phyloP scores from a whole-genome alignment of 2,329 filamentous ascomycete species.

The Hirsutella minnesotensis region DNA sequence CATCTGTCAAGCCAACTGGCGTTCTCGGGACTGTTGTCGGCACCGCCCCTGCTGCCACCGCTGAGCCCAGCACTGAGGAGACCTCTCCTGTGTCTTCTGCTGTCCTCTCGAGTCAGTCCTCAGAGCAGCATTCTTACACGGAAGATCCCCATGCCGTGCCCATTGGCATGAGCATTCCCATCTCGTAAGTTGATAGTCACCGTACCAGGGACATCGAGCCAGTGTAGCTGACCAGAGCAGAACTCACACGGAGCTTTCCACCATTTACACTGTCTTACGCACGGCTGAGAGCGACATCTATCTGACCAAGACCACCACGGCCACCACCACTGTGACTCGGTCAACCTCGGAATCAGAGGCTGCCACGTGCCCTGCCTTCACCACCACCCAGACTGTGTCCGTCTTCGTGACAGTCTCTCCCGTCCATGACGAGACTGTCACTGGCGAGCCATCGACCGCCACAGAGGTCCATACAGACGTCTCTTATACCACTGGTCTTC shows the following conservation, averaged over 20 bases:
- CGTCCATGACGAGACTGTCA: conserved; percentile 14
- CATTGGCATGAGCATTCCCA: conserved; percentile 15
- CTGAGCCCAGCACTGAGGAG: neutral
- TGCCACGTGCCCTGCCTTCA: conserved; percentile 5
- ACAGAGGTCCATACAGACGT: conserved; percentile 2
- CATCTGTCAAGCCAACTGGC: conserved; percentile 1
- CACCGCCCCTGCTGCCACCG: neutral
- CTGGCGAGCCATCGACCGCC: conserved; percentile 7
- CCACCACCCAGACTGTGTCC: conserved; percentile 14
- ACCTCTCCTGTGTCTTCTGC: neutral
- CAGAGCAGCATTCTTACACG: conserved; percentile 1
- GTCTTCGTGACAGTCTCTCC: conserved; percentile 10
- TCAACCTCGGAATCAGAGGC: conserved; percentile 1
- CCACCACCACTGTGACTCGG: conserved; percentile 8
- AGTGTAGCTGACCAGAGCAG: conserved; percentile 10
- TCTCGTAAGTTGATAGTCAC: conserved; percentile 18
- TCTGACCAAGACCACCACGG: conserved; percentile 10
- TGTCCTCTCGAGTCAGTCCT: neutral
- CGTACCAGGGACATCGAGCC: neutral
- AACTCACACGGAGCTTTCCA: conserved; percentile 20
- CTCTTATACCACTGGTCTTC: conserved; percentile 8
- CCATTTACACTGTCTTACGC: conserved; percentile 18
- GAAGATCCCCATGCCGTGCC: neutral
- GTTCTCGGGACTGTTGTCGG: neutral
- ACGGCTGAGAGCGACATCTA: conserved; percentile 4